Evolutionary conservation across 2,329 filamentous ascomycete genomes (phyloP), one percentile per base, ranked within the genome.

Genomic region (Aspergillus phoenicis): DNA sequence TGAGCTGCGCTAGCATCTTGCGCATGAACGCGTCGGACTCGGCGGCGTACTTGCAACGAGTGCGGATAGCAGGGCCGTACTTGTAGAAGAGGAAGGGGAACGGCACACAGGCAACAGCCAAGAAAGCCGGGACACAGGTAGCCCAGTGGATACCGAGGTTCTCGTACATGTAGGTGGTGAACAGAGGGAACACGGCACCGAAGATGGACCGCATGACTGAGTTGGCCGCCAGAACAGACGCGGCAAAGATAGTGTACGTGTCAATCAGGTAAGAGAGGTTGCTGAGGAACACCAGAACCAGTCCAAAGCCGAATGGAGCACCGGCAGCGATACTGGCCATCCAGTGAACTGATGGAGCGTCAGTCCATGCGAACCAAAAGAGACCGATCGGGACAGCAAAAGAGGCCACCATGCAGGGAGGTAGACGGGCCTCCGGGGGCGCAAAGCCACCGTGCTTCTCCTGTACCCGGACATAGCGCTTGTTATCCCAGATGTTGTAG

Each of bases 301-400:
- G 74, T 13, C 78, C 78, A 52, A 80, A 78, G 0, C 78, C 78
- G 52, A 80, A 78, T 2, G 76, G 72, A 5, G 70, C 77, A 26
- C 69, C 71, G 4, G 71, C 75, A 8, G 74, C 71, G 49, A 79
- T 71, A 59, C 70, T 70, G 13, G 69, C 75, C 57, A 78, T 74
- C 75, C 75, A 79, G 63, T 78, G 76, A 36, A 78, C 65, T 2
- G 69, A 70, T 60, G 73, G 77, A 58, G 77, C 81, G 54, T 84
- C 82, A 1, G 85, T 85, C 85, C 85, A 87, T 0, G 84, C 84
- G 60, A 87, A 84, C 83, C 83, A 85, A 71, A 87, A 85, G 4
- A 87, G 75, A 15, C 83, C 82, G 45, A 85, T 71, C 0, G 86
- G 85, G 41, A 88, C 77, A n/a, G 76, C 73, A 22, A 84, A 75